Evolutionary conservation across 495 filamentous ascomycete species (phyloP), one percentile per base, ranked within the genome.

Genomic region (Podospora didyma): DNA sequence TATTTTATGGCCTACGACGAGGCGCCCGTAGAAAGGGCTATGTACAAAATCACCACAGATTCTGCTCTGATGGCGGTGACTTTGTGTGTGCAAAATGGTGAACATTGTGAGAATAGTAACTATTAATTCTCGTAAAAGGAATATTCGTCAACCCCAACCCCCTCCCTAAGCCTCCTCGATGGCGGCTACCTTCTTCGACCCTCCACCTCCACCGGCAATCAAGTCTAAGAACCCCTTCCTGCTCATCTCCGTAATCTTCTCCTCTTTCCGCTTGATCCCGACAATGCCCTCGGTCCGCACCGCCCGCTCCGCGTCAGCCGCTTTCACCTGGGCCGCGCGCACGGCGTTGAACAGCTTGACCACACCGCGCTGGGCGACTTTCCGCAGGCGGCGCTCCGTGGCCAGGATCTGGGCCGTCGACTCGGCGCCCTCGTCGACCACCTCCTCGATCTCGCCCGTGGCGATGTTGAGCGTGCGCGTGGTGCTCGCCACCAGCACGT

Each of bases 271-370:
- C 57, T 77, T 82, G 54, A 83, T 76, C 14, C 89, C 90, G 46
- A 92, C 77, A 12, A 93, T 76, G n/a, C 88, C 89, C 69, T 88
- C 85, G 66, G 81, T 79, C 67, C 81, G 75, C 31, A 84, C 83
- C 37, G 79, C 79, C 74, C 76, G 81, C 63, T 85, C 84, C 10
- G 90, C 90, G 67, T 90, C 84, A 64, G 85, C 81, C 2, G 85
- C 89, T 61, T 86, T 88, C 28, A 96, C 86, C 75, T 97, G 94
- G 16, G 93, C 92, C 7, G 90, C 89, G 28, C 92, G 80, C 26
- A 98, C 90, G 0, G 94, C 95, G 74, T 97, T 96, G 70, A 97
- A 98, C 55, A 98, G 75, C 78, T 92, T 94, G 12, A 97, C 85
- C 19, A 96, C 92, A 79, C 92, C 92, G 26, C 89, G 82, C 76